A percentile compares a stretch with the other conserved stretches of the same genome.
phyloP scores from a whole-genome alignment of 2,329 filamentous ascomycete species.

The Colletotrichum sidae region DNA sequence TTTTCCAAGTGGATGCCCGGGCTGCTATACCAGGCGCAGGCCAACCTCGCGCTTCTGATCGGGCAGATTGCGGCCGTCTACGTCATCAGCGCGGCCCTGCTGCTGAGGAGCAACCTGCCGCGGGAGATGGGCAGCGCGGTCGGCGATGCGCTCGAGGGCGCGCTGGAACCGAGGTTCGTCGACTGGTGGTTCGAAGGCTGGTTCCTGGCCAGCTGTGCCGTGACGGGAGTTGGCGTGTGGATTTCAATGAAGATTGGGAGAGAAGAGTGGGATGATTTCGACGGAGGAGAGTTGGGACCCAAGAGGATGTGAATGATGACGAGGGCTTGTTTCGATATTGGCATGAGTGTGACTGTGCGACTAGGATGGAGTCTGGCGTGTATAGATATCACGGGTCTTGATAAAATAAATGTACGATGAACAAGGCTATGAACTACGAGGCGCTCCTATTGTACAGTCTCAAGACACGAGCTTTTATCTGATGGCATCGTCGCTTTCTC shows the following conservation, averaged over 20 bases:
- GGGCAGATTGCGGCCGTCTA: constrained; percentile 87
- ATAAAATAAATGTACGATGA: neutral
- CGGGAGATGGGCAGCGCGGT: constrained; percentile 82
- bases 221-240: constrained; percentile 79
- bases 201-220: constrained; percentile 77
- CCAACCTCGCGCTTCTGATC: constrained; percentile 82
- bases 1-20: constrained; percentile 80
- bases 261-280: constrained; percentile 71
- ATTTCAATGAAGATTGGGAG: constrained; percentile 71
- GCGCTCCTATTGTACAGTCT: too few species aligned
- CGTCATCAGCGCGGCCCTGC: constrained; percentile 82
- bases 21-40: constrained; percentile 78
- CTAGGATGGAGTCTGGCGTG: too few species aligned
- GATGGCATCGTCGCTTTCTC: too few species aligned
- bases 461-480: too few species aligned
- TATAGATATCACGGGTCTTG: too few species aligned
- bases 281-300: constrained; percentile 72
- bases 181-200: constrained; percentile 90
- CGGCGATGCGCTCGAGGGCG: constrained; percentile 80
- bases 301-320: constrained; percentile 24
- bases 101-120: constrained; percentile 83
- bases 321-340: constrained; percentile 9
- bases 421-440: neutral
- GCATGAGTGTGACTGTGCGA: too few species aligned
- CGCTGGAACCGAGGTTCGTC: constrained; percentile 78